Evolutionary conservation across 2,329 filamentous ascomycete genomes (phyloP).

Genomic region (Periconia macrospinosa): DNA sequence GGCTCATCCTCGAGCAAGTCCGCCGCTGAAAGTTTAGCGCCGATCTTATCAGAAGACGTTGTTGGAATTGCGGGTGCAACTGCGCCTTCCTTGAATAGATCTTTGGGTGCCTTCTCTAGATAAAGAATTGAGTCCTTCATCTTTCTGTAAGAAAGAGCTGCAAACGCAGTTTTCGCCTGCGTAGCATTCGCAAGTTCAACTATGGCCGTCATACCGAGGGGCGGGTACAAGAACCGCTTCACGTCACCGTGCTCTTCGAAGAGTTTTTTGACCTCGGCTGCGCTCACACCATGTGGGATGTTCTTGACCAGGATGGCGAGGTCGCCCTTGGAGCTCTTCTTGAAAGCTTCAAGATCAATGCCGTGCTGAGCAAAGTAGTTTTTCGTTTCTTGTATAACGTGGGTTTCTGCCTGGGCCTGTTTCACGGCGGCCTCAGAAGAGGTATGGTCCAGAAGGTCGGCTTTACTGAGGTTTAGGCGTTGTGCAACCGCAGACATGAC

Average conservation of each 20-base stretch:
- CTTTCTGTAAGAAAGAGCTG: conserved; percentile 82
- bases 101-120: conserved; percentile 87
- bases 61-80: conserved; percentile 36
- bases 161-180: conserved; percentile 82
- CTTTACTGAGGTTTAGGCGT: conserved; percentile 85
- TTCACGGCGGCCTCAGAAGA: conserved; percentile 93
- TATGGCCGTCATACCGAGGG: conserved; percentile 89
- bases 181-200: conserved; percentile 80
- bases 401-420: conserved; percentile 94
- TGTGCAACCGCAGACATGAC: conserved; percentile 88
- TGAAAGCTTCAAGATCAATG: conserved; percentile 90
- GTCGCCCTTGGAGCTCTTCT: conserved; percentile 80
- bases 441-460: conserved; percentile 91
- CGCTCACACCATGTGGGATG: conserved; percentile 79
- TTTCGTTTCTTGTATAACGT: conserved; percentile 95
- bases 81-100: conserved; percentile 63
- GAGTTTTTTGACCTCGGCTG: conserved; percentile 75
- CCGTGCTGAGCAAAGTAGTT: conserved; percentile 85
- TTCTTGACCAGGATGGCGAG: conserved; percentile 92
- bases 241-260: conserved; percentile 87
- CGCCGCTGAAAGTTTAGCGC: conserved; percentile 64
- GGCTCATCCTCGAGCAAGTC: conserved; percentile 66
- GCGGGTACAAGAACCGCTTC: conserved; percentile 83
- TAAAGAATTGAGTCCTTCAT: conserved; percentile 91
- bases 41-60: conserved; percentile 27